Conservation (phyloP, 306 rosid species). For the Morella rubra region DNA sequence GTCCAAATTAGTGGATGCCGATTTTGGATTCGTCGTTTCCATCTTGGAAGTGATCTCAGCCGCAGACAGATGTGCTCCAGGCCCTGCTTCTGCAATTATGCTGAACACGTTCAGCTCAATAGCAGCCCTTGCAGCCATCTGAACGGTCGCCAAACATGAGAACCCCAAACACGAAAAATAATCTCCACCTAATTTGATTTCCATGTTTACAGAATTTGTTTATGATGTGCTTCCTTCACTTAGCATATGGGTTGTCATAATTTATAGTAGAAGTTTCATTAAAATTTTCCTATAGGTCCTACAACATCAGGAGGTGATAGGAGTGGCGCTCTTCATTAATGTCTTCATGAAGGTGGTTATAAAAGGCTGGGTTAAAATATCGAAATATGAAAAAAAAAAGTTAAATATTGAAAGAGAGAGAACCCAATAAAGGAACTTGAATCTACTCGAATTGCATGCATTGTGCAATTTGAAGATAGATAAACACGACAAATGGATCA, state of each 20-base stretch:
- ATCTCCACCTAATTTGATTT: not conserved
- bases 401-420: too few species aligned
- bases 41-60: constrained; percentile 10
- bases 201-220: not conserved
- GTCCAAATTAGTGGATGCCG: not conserved
- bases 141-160: not conserved
- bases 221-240: not conserved
- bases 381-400: too few species aligned
- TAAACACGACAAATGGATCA: too few species aligned
- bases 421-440: too few species aligned
- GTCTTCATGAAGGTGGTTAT: too few species aligned
- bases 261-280: not conserved
- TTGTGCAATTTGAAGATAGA: too few species aligned
- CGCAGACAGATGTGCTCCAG: constrained; percentile 15
- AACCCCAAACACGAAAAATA: not conserved
- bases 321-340: too few species aligned
- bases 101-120: constrained; percentile 19
- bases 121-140: constrained; percentile 14
- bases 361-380: too few species aligned
- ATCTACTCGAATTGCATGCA: too few species aligned
- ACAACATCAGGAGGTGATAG: too few species aligned
- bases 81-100: constrained; percentile 21
- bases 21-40: not conserved
- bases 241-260: not conserved
- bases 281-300: too few species aligned